Evolutionary conservation across 768 basidiomycete genomes (phyloP).

Genomic region (Leccinum olivaceopallidum): DNA sequence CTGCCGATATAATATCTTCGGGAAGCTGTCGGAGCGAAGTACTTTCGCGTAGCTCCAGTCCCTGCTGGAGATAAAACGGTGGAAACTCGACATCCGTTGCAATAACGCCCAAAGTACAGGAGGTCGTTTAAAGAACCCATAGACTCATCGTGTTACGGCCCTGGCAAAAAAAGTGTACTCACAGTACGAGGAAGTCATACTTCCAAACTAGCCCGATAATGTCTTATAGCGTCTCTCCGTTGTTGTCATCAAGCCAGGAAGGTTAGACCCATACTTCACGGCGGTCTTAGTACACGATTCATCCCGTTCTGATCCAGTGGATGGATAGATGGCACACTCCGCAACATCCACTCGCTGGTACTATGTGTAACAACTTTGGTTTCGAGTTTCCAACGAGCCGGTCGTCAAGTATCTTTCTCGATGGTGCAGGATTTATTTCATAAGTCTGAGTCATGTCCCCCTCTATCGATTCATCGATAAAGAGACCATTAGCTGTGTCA

Average conservation of each 20-base stretch:
- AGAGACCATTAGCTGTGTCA: background rate
- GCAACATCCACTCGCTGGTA: conserved; percentile 45
- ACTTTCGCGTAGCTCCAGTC: conserved; percentile 61
- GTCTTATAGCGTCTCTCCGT: conserved; percentile 59
- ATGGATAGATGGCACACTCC: background rate
- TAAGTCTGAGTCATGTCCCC: conserved; percentile 45
- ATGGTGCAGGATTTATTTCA: conserved; percentile 58
- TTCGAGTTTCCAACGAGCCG: conserved; percentile 68
- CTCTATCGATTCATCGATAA: conserved; percentile 59
- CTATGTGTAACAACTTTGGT: conserved; percentile 74
- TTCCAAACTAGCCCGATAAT: conserved; percentile 63
- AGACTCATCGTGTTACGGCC: background rate
- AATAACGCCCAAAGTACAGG: background rate
- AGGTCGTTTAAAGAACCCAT: conserved; percentile 54
- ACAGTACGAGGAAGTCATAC: conserved; percentile 69
- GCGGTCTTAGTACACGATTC: background rate
- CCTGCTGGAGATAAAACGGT: conserved; percentile 77
- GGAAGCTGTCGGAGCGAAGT: conserved; percentile 80
- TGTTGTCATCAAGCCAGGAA: conserved; percentile 72
- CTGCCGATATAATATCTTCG: conserved; percentile 69
- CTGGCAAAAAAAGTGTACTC: conserved; percentile 41
- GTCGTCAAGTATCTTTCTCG: conserved; percentile 60
- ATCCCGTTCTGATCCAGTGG: background rate
- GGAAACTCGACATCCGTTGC: conserved; percentile 15
- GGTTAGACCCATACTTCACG: conserved; percentile 70